Evolutionary conservation across 345 rosid species (phyloP).

Genomic region (Rhizophora mangle): DNA sequence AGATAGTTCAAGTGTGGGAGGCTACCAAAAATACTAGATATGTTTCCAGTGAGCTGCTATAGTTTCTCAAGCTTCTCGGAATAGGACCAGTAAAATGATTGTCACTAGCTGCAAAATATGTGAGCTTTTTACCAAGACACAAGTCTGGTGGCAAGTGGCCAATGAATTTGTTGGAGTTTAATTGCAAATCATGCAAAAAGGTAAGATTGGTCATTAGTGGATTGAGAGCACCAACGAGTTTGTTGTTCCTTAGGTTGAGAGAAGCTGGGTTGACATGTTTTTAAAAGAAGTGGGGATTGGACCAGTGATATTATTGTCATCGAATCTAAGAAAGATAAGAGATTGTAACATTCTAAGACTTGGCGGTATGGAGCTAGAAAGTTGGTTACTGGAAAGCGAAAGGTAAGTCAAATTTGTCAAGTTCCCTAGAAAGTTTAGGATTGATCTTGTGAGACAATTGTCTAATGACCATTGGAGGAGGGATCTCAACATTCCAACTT

Average conservation of each 20-base stretch:
- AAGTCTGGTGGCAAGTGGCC: conserved; percentile 22
- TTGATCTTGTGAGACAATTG: conserved; percentile 18
- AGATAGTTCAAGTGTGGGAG: conserved; percentile 23
- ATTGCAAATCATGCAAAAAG: conserved; percentile 9
- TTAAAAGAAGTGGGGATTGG: not conserved
- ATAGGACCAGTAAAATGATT: conserved; percentile 29
- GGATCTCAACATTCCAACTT: not conserved
- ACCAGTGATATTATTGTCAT: not conserved
- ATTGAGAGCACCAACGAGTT: not conserved
- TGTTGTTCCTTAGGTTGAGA: not conserved
- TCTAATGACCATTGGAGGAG: not conserved
- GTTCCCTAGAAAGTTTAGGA: conserved; percentile 3
- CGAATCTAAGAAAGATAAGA: too few species aligned
- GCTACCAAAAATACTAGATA: conserved; percentile 23
- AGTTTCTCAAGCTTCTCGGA: conserved; percentile 31
- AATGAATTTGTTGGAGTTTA: conserved; percentile 21
- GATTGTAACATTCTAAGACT: not conserved
- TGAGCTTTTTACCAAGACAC: conserved; percentile 24
- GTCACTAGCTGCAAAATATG: conserved; percentile 16
- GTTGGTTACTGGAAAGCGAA: not conserved
- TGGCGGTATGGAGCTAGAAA: not conserved
- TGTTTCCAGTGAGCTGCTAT: conserved; percentile 29
- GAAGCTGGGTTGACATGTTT: not conserved
- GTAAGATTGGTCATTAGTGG: conserved; percentile 22
- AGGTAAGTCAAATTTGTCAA: not conserved